These are phyloP conservation scores for Thalassiosira sp. DNA, from an alignment of 352 stramenopile genomes.

Conservation along the genomic window DNA sequence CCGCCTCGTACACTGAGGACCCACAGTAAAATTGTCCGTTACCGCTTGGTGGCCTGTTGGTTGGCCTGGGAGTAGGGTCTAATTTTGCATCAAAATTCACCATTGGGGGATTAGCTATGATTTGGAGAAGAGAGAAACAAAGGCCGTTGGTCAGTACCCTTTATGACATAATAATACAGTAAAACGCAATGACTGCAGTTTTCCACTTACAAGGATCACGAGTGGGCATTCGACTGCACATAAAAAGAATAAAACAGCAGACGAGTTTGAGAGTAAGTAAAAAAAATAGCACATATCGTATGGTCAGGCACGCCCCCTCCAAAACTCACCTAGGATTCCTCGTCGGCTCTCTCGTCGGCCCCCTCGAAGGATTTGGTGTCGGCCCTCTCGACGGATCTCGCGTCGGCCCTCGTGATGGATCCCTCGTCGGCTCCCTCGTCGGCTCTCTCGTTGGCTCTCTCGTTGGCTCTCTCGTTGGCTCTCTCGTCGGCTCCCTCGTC, in stretches of 20 bases:
- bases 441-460: neutral
- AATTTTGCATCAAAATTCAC: neutral
- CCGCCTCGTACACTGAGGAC: constrained; percentile 7
- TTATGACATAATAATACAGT: no score
- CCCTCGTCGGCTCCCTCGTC: neutral
- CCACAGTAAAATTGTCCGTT: constrained; percentile 41
- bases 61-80: neutral
- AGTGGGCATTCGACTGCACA: no score
- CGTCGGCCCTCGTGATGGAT: neutral
- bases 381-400: neutral
- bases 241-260: no score
- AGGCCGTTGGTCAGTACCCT: no score
- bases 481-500: neutral
- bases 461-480: constrained; percentile 12
- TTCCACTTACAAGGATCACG: no score
- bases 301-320: no score
- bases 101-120: no score
- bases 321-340: no score
- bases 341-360: constrained; percentile 6
- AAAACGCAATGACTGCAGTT: no score
- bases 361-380: neutral
- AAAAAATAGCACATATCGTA: no score
- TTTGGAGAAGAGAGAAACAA: no score
- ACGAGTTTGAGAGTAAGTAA: no score
- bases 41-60: neutral